phyloP scores from a whole-genome alignment of 495 filamentous ascomycete genomes.

The Xylaria curta region DNA sequence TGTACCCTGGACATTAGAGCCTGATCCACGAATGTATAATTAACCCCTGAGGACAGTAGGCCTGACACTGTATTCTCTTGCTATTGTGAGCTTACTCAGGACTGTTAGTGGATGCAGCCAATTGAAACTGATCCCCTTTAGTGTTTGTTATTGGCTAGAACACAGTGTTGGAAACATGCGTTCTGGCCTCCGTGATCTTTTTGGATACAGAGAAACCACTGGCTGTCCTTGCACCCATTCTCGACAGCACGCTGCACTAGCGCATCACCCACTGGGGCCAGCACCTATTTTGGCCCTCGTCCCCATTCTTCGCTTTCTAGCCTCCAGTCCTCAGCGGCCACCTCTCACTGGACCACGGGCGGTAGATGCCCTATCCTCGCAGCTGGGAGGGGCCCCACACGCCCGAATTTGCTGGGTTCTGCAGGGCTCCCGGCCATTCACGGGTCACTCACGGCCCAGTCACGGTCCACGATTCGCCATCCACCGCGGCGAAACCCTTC shows the following conservation, averaged over 20 bases:
- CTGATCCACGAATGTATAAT: slow-evolving; percentile 12
- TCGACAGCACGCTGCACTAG: slow-evolving; percentile 10
- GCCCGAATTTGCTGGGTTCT: no score
- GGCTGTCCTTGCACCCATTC: slow-evolving; percentile 10
- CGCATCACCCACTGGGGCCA: slow-evolving; percentile 15
- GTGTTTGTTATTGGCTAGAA: background rate
- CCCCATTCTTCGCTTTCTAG: slow-evolving; percentile 12
- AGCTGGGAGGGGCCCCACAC: background rate
- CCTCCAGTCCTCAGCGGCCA: background rate
- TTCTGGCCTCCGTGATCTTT: background rate
- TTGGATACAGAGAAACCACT: background rate
- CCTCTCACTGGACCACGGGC: slow-evolving; percentile 8
- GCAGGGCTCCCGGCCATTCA: slow-evolving; percentile 13
- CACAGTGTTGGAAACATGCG: slow-evolving; percentile 5
- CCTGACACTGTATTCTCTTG: background rate
- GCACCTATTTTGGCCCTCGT: slow-evolving; percentile 19
- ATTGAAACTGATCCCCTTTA: background rate
- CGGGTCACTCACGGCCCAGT: slow-evolving; percentile 23
- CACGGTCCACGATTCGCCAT: slow-evolving; percentile 22
- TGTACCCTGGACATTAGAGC: background rate
- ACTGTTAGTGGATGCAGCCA: background rate
- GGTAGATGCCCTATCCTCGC: background rate
- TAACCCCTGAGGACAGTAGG: background rate
- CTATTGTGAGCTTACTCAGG: background rate
- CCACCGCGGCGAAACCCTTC: slow-evolving; percentile 21